Evolutionary conservation across 768 basidiomycete genomes (phyloP), one percentile per base, ranked within the genome.

Genomic region (Mrakia gelida): DNA sequence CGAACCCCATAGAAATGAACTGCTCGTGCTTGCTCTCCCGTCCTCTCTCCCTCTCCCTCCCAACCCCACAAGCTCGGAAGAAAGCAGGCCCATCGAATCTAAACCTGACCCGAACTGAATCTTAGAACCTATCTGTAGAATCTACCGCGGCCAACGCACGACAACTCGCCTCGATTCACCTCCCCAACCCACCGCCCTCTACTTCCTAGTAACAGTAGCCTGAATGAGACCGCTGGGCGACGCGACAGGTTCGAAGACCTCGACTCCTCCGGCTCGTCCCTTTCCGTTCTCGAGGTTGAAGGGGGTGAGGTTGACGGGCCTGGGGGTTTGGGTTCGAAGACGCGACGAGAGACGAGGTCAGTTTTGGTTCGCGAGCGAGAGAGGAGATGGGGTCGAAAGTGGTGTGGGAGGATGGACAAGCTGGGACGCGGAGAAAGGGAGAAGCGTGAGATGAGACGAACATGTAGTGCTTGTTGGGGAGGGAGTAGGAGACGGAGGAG

Each of bases 401-500:
- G 49, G 61, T 76, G 81, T 45, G 74, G n/a, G 38, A 30, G 10
- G 81, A 80, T 80, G n/a, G 56, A 38, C 8, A 8, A 38, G 4
- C 3, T 38, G 38, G 38, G 38, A 38, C 8, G 38, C 68, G 86
- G 85, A 82, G 82, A 91, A n/a, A n/a, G n/a, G 90, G 90, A 90
- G 3, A 89, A 89, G 56, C n/a, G 89, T 89, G 63, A 91, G 85
- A 79, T 18, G 43, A 59, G 59, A 49, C 15, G 21, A 16, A 70
- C 80, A 79, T 75, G 73, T 79, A 63, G 15, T 81, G 80, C 78
- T 81, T 80, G 79, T 98, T 98, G 2, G 96, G 95, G 3, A 97
- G 87, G 62, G 85, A 84, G 85, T 96, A 97, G 21, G 87, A 87
- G 45, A 92, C 91, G 3, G 84, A 84, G 62, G 87, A 82, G 18